Base-by-base conservation (phyloP, 2,329 filamentous ascomycete genomes). In the Aspergillus sergii region DNA sequence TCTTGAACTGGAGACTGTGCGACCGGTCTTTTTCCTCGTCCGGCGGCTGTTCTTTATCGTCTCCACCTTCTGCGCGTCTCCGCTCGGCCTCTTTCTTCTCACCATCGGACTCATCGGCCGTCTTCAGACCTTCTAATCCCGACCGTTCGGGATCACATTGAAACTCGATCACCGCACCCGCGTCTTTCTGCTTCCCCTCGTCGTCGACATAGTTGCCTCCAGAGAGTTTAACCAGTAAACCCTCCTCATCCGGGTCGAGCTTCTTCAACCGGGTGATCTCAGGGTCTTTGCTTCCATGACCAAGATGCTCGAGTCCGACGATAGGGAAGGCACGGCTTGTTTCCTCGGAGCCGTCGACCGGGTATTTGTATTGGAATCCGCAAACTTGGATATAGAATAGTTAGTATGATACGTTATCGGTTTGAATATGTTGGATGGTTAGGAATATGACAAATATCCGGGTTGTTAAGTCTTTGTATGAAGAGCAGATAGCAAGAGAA, bases 121-220 rank as follows among this genome's bases (percentile, higher is more conserved):
- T 71, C 19, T 63, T 64, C 23, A 79, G 61, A 30, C 66, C 83
- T 79, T 97, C 94, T 8, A 90, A 84, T 0, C 94, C 94, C 10
- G 88, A 89, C 68, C 86, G 84, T 2, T 90, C 84, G 34, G 79
- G 82, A 73, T 96, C 90, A 79, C 95, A 99, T 23, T 94, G 76
- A 70, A 98, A 93, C 72, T 96, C 91, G 59, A 98, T 86, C 11
- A 96, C 85, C 4, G 93, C 92, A 3, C 68, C 65, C 1, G 76
- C 71, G 26, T 66, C 59, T 72, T 88, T 89, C 76, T 96, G 91
- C 64, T 86, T 81, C 32, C 80, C 79, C 60, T 74, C 62, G 72
- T 80, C 60, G 8, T 83, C 82, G n/a, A 79, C 75, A 57, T 84
- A 84, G 54, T 81, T 77, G 14, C 85, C 86, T 9, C 88, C 90